Base-by-base conservation (phyloP, 2,329 filamentous ascomycete genomes). In the Thermoascus crustaceus region DNA sequence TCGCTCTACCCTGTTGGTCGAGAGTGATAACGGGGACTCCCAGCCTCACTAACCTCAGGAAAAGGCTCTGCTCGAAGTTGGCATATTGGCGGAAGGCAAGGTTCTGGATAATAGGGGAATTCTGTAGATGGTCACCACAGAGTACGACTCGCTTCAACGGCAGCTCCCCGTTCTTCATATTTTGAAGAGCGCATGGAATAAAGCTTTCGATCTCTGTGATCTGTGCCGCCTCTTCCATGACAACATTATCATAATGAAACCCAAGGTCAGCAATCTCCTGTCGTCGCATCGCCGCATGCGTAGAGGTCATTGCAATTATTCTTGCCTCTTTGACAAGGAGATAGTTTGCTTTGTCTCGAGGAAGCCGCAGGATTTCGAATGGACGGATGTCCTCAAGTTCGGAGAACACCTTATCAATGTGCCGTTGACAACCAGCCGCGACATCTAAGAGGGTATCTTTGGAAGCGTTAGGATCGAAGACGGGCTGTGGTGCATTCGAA, bases 171-270 rank as follows among this genome's bases (percentile, higher is more conserved):
- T 80, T 69, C 45, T 77, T 76, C 13, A 82, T 77, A 44, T 84
- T 85, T 56, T 98, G 93, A 61, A 98, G 73, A n/a, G 88, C 84
- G 35, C 94, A 71, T 0, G 91, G 91, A 44, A 98, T 86, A 63
- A 98, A 96, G 45, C 86, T 94, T 57, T 98, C 91, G 30, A 95
- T 84, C 60, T 98, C 91, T 0, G 89, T 98, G 54, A 98, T 89
- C 55, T 98, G 91, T 8, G 91, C 91, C 4, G 91, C 89, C 70
- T 98, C 91, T 66, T 98, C 91, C 84, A 98, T 95, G 35, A 98
- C 74, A 8, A 98, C 83, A 45, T 94, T 98, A 67, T 96, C 88
- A 52, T 98, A 98, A 48, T 86, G 85, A 63, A 98, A 98, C 10
- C 88, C 88, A n/a, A 96, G 73, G 10, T 76, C 73, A 1, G 86